Evolutionary conservation across 2,329 filamentous ascomycete genomes (phyloP), one percentile per base, ranked within the genome.

Genomic region (Aspergillus hortae): DNA sequence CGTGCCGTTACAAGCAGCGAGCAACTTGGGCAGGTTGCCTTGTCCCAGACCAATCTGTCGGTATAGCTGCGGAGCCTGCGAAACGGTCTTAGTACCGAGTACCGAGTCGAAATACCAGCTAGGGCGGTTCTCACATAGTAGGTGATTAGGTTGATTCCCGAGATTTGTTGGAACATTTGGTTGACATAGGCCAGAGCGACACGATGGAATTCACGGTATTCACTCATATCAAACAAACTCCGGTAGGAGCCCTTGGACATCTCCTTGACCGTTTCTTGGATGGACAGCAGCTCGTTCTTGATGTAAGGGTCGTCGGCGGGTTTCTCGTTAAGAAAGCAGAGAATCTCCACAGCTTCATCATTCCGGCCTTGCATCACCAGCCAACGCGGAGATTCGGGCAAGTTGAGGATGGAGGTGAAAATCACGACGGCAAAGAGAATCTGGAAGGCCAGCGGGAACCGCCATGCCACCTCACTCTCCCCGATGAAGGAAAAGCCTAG

Each of bases 331-430:
- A 81, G 63, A 9, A 74, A 76, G 3, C 65, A 67, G 23, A 81
- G 62, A 2, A 80, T 76, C 6, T 74, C 64, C 10, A 74, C 60
- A 0, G 79, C 78, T 56, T 80, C 75, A 14, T 81, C 75, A 53
- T 82, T 77, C 12, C 74, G 71, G 35, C 80, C 80, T 61, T 81
- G 80, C 49, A 82, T 64, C 15, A 84, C 76, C 4, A 85, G 71
- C 78, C 80, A 84, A 46, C 82, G 75, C 6, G 82, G 81, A 0
- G 79, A 82, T 59, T 85, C 82, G 6, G 81, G 81, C 1, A 83
- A 69, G 10, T 72, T 70, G 45, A 78, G 67, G 32, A 81, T 74
- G 27, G 77, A 71, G 21, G 53, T 60, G 44, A 79, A 68, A 21
- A 83, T 80, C 25, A 82, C 69, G 1, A 80, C 52, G 0, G 80